A percentile compares a stretch with the other conserved stretches of the same genome.
Conservation (phyloP, 345 rosid genomes). For the Ceriops decandra region DNA sequence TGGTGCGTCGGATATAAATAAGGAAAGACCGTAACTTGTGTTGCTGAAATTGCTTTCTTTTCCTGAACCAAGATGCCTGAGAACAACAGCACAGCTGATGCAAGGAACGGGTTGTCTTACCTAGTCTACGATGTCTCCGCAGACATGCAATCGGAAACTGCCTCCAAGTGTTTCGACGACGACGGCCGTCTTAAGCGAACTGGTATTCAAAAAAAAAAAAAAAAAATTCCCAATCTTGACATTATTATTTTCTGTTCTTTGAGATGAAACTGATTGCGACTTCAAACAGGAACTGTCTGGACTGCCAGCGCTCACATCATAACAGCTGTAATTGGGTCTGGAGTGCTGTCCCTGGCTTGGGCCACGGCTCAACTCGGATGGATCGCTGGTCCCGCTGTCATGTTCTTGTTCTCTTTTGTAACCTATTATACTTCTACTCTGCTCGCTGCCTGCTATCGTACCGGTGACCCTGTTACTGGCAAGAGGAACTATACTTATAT, state of each 20-base stretch:
- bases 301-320: conserved; percentile 76
- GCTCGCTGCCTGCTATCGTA: conserved; percentile 58
- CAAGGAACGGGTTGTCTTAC: conserved; percentile 5
- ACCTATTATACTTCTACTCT: conserved; percentile 64
- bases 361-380: conserved; percentile 76
- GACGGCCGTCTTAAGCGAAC: conserved; percentile 73
- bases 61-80: conserved; percentile 11
- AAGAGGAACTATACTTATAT: conserved; percentile 71
- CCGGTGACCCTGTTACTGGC: conserved; percentile 57
- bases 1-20: too few species aligned
- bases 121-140: conserved; percentile 27
- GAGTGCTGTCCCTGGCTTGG: conserved; percentile 75
- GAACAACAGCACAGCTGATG: neutral
- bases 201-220: conserved; percentile 28
- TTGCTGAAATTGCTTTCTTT: neutral
- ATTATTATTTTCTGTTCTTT: neutral
- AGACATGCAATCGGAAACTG: conserved; percentile 35
- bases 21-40: too few species aligned
- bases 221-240: neutral
- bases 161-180: conserved; percentile 70
- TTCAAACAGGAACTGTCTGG: conserved; percentile 50
- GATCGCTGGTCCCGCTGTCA: conserved; percentile 63
- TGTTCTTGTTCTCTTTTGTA: conserved; percentile 65
- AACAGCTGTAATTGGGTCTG: conserved; percentile 82
- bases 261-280: neutral